Base-by-base conservation (phyloP, 352 stramenopile species). In the Globisporangium acanthophoron region DNA sequence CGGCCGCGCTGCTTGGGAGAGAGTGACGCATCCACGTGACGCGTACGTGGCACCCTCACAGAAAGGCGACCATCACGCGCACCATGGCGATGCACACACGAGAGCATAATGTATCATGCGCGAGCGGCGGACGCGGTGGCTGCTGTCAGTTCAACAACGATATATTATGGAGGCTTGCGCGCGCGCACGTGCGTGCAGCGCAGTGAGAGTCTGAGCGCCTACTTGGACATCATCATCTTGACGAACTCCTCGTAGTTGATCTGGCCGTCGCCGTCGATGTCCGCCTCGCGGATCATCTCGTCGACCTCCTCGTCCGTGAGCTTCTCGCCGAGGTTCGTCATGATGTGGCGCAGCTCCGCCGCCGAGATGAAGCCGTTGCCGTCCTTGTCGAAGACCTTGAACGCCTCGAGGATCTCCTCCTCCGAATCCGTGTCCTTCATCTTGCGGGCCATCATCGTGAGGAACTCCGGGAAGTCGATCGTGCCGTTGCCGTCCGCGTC, bases 201-300 rank as follows among this genome's bases (percentile, higher is more conserved):
- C 5, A 37, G 33, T 27, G 24, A 27, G 1, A 27, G 24, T 27
- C 24, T 27, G 33, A 37, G 33, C 49, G 49, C 62, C 93, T 96
- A 97, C 85, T 97, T 96, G 73, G 87, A 96, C 92, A 99, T 99
- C 96, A 99, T 99, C 94, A 98, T 99, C 90, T 98, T 98, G 68
- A 99, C 95, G 75, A 99, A 99, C 77, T 99, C 96, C 82, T 99
- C 96, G 87, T 99, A 99, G 90, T 99, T 99, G 85, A 99, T 99
- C 86, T 99, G 96, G 65, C 96, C 96, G 78, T 99, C 96, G 51
- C 96, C 96, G 78, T 99, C 96, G 62, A 99, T 98, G 75, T 99
- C 96, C 53, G 96, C 96, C 73, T 99, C 96, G 72, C 96, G 92
- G 78, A 99, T 99, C 96, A 99, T 99, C 80, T 99, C 96, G 81